Evolutionary conservation across 768 basidiomycete genomes (phyloP).

Genomic region (Roridomyces roridus): DNA sequence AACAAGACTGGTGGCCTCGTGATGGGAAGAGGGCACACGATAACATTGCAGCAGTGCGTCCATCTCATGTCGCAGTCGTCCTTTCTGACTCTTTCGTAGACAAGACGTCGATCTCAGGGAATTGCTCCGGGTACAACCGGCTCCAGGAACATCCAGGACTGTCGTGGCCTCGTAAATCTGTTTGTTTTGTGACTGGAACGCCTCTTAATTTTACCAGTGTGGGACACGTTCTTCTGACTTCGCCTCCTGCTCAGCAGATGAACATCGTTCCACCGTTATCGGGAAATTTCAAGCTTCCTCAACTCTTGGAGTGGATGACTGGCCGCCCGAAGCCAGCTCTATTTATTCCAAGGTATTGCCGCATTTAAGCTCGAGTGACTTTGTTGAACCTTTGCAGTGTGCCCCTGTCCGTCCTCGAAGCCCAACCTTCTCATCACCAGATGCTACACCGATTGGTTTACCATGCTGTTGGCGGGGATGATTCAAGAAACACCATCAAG

Average conservation of each 20-base stretch:
- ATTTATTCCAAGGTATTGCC: conserved; percentile 23
- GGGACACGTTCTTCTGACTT: conserved; percentile 60
- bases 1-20: conserved; percentile 44
- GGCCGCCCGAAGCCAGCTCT: conserved; percentile 16
- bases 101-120: conserved; percentile 16
- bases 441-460: conserved; percentile 57
- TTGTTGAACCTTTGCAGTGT: conserved; percentile 36
- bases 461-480: conserved; percentile 29
- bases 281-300: conserved; percentile 18
- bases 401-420: conserved; percentile 41
- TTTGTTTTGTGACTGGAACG: neutral
- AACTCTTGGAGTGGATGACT: conserved; percentile 20
- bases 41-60: conserved; percentile 44
- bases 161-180: conserved; percentile 49
- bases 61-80: neutral
- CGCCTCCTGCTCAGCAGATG: conserved; percentile 16
- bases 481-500: conserved; percentile 35
- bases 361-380: neutral
- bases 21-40: conserved; percentile 37
- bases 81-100: conserved; percentile 1
- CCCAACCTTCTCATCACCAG: conserved; percentile 35
- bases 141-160: conserved; percentile 12
- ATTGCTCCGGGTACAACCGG: conserved; percentile 3
- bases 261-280: conserved; percentile 15
- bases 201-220: conserved; percentile 43